Evolutionary conservation across 2,329 filamentous ascomycete species (phyloP).

Genomic region (Aureobasidium sp.): DNA sequence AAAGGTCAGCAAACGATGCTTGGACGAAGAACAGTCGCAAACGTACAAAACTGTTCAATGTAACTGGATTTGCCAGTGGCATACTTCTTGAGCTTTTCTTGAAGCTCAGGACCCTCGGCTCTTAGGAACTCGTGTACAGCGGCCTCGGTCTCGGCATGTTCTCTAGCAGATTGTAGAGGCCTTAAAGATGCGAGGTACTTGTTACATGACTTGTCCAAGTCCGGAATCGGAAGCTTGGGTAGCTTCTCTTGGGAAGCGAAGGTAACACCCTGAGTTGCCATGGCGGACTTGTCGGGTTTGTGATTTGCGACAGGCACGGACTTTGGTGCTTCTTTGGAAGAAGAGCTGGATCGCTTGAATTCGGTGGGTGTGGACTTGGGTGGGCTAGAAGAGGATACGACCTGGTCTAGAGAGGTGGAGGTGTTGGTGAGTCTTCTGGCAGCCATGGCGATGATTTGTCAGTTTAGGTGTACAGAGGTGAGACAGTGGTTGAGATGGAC

Average conservation of each 20-base stretch:
- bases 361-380: slow-evolving; percentile 35
- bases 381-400: slow-evolving; percentile 43
- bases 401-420: slow-evolving; percentile 66
- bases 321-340: slow-evolving; percentile 48
- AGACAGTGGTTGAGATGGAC: slow-evolving; percentile 72
- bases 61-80: slow-evolving; percentile 88
- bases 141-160: slow-evolving; percentile 73
- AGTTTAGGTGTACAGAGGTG: slow-evolving; percentile 63
- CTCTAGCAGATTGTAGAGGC: slow-evolving; percentile 72
- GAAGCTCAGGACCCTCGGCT: slow-evolving; percentile 72
- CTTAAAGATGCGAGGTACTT: slow-evolving; percentile 74
- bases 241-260: slow-evolving; percentile 84
- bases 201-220: slow-evolving; percentile 68
- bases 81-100: slow-evolving; percentile 86
- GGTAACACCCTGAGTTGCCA: slow-evolving; percentile 63
- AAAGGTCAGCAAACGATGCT: not conserved
- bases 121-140: slow-evolving; percentile 79
- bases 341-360: slow-evolving; percentile 39
- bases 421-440: slow-evolving; percentile 60
- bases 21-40: slow-evolving; percentile 26
- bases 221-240: slow-evolving; percentile 87
- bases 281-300: slow-evolving; percentile 43
- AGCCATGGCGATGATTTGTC: slow-evolving; percentile 47
- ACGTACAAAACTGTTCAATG: slow-evolving; percentile 92
- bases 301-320: slow-evolving; percentile 42